These are phyloP conservation scores for Apostasia ramifera DNA, from an alignment of 106 monocot species.

Conservation along the genomic window DNA sequence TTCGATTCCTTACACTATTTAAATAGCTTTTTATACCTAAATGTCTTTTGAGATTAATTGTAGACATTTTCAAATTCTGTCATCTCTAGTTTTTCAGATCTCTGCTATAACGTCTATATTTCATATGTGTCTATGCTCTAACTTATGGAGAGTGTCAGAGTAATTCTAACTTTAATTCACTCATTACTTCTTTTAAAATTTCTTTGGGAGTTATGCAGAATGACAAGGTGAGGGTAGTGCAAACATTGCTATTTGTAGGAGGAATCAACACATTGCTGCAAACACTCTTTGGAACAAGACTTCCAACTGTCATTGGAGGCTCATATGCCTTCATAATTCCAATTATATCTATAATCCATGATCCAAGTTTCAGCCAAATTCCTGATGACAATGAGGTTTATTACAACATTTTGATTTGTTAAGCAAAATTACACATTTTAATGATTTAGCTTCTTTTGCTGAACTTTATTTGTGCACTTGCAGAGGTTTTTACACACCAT, in stretches of 20 bases:
- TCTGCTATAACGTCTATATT: no score
- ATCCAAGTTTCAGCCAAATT: conserved; percentile 51
- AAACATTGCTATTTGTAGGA: conserved; percentile 73
- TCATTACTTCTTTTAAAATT: no score
- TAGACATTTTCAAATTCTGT: conserved; percentile 5
- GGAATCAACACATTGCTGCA: conserved; percentile 89
- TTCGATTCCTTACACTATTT: no score
- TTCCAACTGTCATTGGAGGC: conserved; percentile 77
- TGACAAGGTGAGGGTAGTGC: conserved; percentile 77
- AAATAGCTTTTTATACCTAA: no score
- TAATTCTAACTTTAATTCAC: no score
- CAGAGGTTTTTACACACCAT: conserved; percentile 90
- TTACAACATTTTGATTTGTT: no score
- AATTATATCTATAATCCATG: conserved; percentile 68
- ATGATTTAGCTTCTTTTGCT: no score
- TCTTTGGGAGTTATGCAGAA: conserved; percentile 15
- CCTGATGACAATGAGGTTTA: conserved; percentile 56
- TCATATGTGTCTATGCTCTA: no score
- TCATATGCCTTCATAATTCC: conserved; percentile 88
- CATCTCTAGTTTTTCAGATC: not conserved
- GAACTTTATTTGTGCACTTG: conserved; percentile 4
- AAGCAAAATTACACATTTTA: not conserved
- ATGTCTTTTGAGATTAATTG: not conserved
- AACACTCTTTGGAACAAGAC: conserved; percentile 81
- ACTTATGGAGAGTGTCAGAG: no score